Conservation (phyloP, 1,139 yeast genomes). For the Candida mesenterica region DNA sequence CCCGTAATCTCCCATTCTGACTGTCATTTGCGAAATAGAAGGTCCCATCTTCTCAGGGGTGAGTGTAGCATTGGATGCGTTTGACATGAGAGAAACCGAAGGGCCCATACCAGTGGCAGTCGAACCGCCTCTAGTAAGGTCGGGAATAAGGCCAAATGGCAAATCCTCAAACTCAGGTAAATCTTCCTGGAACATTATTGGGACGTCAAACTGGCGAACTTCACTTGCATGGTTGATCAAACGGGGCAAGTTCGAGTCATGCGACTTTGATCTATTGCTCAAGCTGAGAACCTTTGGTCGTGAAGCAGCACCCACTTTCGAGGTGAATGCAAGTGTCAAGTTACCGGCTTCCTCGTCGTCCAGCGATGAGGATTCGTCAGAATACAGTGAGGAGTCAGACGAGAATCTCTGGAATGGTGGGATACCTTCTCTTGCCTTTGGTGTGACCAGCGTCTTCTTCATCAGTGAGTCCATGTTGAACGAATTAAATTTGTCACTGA, state of each 20-base stretch:
- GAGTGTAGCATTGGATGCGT: conserved; percentile 23
- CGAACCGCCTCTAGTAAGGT: conserved; percentile 19
- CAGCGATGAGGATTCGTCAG: conserved; percentile 15
- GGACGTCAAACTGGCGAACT: conserved; percentile 19
- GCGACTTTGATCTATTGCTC: conserved; percentile 40
- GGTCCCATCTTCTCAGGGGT: conserved; percentile 13
- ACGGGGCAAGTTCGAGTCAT: conserved; percentile 41
- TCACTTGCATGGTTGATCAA: conserved; percentile 14
- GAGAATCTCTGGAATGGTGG: conserved; percentile 14
- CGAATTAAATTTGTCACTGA: conserved; percentile 35
- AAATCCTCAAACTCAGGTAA: conserved; percentile 43
- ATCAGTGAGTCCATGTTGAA: conserved; percentile 41
- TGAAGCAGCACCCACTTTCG: conserved; percentile 37
- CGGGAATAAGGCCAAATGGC: conserved; percentile 36
- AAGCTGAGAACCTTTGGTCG: conserved; percentile 39
- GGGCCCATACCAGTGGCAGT: conserved; percentile 15
- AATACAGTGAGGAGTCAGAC: conserved; percentile 7
- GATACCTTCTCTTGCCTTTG: conserved; percentile 13
- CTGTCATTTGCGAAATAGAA: background rate
- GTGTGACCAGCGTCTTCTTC: conserved; percentile 21
- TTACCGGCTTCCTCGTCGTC: conserved; percentile 44
- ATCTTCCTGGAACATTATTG: conserved; percentile 28
- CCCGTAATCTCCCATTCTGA: background rate
- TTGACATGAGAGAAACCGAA: conserved; percentile 14
- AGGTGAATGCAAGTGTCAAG: conserved; percentile 52